Evolutionary conservation across 495 filamentous ascomycete species (phyloP), one percentile per base, ranked within the genome.

Genomic region (Recurvomyces mirabilis): DNA sequence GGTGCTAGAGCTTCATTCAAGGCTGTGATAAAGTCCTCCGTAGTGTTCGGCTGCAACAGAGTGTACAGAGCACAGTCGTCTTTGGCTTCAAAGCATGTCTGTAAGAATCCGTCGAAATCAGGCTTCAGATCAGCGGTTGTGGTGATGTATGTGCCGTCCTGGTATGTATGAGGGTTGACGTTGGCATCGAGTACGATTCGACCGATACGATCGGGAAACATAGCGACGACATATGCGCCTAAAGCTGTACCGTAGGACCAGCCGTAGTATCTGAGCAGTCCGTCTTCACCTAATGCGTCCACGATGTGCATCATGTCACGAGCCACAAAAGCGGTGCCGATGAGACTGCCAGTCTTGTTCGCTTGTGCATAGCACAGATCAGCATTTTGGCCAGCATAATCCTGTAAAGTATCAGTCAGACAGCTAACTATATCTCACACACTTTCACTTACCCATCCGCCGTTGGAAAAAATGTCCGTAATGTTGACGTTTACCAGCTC

Each of bases 281-380:
- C 24, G 24, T 39, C 43, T 6, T 47, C 43, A n/a, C 15, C 25
- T 5, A 47, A 13, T 11, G 34, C 34, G 17, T 50, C 47, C 3
- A 50, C 31, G 18, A 50, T 38, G 28, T 50, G 30, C 10, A 50
- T 19, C 31, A 50, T 44, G 17, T 50, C 47, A 19, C 47, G 28
- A 3, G 39, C 47, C 2, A 50, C 47, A 18, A 40, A 50, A 20
- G 39, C 47, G 4, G 40, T 50, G 22, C 30, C 24, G 14, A 50
- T 38, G 17, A 37, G 23, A 10, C 17, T 10, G 6, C n/a, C 47
- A 2, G 23, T 36, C 23, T 30, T 25, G n/a, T 17, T 18, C 4
- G 24, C 29, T 23, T 18, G 25, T 3, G 9, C 25, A 15, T 25
- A 26, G 31, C 41, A 31, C 31, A 29, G n/a, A 31, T 43, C 41